Evolutionary conservation across 2,329 filamentous ascomycete species (phyloP), one percentile per base, ranked within the genome.

Genomic region (Xylariomycetidae sp.): DNA sequence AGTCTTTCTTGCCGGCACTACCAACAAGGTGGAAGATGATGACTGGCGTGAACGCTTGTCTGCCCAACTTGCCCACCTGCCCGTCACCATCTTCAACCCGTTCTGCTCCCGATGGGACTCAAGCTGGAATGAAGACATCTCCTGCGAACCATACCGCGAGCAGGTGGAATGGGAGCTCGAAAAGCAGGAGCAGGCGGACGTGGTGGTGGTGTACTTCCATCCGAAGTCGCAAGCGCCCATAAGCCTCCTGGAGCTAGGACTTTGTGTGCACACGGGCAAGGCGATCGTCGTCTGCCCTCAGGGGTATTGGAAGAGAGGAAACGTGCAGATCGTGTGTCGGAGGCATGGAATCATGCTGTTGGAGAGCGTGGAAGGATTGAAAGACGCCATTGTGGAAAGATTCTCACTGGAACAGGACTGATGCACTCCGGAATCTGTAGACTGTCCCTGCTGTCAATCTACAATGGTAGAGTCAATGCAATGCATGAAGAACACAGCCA

Each of bases 81-180:
- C 68, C 4, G 25, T 81, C 37, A 76, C 70, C 2, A 54, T 82
- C 39, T 63, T 70, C 52, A 74, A 82, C 43, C 79, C 78, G 0
- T 58, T 67, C 7, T 68, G 76, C 2, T 37, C 57, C 5, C 64
- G 73, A 48, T 82, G 77, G 79, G 67, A 78, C 46, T 48, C 52
- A 7, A 64, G 56, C 2, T 76, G 72, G 66, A 55, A 42, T 10
- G 70, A 77, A 33, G 67, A 76, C 30, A 56, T 66, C 13, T 52
- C 57, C 0, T 67, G 67, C 37, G 40, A 43, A 3, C 63, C 57
- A 0, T 81, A 74, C 54, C 53, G 53, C 7, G 54, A 67, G 24
- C 79, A 83, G 50, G 41, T 45, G 1, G 32, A 65, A 19, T 82
- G 79, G 77, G 79, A 83, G 58, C 60, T 82, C 2, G 60, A 68